Percentiles rank a stretch among this genome's conserved stretches.
These are phyloP conservation scores for Tetrapisispora phaffii DNA, from an alignment of 805 yeast genomes.

Conservation along the genomic window DNA sequence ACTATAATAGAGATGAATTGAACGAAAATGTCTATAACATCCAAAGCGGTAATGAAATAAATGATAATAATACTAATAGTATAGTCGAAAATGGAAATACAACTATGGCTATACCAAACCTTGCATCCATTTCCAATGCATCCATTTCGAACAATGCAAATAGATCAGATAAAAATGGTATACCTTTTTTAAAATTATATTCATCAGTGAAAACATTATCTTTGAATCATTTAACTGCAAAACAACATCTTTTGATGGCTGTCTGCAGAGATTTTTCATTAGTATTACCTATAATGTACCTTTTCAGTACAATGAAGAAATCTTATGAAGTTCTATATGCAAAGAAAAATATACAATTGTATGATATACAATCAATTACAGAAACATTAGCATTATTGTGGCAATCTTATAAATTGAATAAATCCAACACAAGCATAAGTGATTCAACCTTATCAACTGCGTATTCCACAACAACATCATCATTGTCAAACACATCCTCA, in stretches of 20 bases:
- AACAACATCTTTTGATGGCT: slow-evolving; percentile 67
- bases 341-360: slow-evolving; percentile 13
- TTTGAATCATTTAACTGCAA: slow-evolving; percentile 58
- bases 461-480: slow-evolving; percentile 10
- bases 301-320: slow-evolving; percentile 34
- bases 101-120: not conserved
- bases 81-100: not conserved
- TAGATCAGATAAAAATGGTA: not conserved
- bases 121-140: not conserved
- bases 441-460: not conserved
- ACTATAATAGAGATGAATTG: not conserved
- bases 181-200: slow-evolving; percentile 13
- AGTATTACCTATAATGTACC: slow-evolving; percentile 52
- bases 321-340: slow-evolving; percentile 16
- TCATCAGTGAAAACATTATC: slow-evolving; percentile 48
- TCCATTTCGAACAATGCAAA: not conserved
- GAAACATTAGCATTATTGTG: slow-evolving; percentile 14
- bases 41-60: not conserved
- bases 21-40: not conserved
- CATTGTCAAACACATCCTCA: slow-evolving; percentile 2
- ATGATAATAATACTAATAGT: not conserved
- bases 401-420: slow-evolving; percentile 15
- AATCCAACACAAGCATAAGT: slow-evolving; percentile 13
- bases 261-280: slow-evolving; percentile 72
- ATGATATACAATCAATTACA: slow-evolving; percentile 19